phyloP scores from a whole-genome alignment of 441 rosid species.

The Caryocar brasiliense region DNA sequence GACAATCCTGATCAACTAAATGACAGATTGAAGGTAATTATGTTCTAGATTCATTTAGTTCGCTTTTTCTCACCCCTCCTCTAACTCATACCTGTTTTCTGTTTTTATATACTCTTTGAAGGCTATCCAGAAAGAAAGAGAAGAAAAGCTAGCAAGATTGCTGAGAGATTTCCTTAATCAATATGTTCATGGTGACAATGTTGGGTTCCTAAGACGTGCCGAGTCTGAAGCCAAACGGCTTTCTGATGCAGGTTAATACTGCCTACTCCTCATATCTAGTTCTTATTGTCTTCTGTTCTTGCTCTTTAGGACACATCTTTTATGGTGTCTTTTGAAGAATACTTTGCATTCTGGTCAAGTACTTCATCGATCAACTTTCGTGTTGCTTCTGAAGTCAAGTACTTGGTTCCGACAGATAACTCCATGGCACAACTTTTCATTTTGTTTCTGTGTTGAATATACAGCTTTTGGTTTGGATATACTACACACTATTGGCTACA shows the following conservation, averaged over 20 bases:
- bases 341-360: too few relatives aligned
- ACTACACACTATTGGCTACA: conserved; percentile 70
- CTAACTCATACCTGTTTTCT: too few relatives aligned
- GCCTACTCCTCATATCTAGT: neutral
- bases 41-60: neutral
- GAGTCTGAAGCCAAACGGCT: conserved; percentile 73
- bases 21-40: conserved; percentile 63
- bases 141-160: conserved; percentile 66
- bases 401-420: too few relatives aligned
- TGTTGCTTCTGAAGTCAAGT: too few relatives aligned
- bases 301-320: too few relatives aligned
- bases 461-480: conserved; percentile 73
- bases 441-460: too few relatives aligned
- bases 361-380: too few relatives aligned
- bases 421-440: too few relatives aligned
- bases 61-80: neutral
- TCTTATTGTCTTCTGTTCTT: neutral
- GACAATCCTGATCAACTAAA: conserved; percentile 54
- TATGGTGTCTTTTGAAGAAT: too few relatives aligned
- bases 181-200: conserved; percentile 66
- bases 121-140: conserved; percentile 86
- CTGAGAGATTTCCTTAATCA: conserved; percentile 56
- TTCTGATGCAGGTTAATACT: conserved; percentile 45
- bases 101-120: conserved; percentile 6
- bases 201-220: conserved; percentile 55